Base-by-base conservation (phyloP, 305 asterid genomes). In the Coffea humblotiana region DNA sequence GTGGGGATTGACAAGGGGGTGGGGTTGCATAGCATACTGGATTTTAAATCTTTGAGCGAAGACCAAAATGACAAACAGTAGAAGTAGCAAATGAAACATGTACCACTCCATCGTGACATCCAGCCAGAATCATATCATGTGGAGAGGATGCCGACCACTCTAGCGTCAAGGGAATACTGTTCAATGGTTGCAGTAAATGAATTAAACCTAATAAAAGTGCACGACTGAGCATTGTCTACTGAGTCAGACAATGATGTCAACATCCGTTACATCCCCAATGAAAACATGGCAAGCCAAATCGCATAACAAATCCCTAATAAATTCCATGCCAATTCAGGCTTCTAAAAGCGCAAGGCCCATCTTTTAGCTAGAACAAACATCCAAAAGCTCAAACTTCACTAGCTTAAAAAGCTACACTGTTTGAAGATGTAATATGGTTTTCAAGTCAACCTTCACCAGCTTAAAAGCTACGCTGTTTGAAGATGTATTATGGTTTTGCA, bases 81-180 rank as follows among this genome's bases (percentile, higher is more conserved):
- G n/a, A n/a, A 75, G 54, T 76, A 72, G 64, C 80, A 78, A 66
- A 56, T 25, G 10, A 25, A 84, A 67, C 15, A 69, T 56, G 78
- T 94, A 96, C 99, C 98, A 89, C 92, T 86, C 98, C 99, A 88
- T 96, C 98, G 82, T 96, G 98, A 91, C 97, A 94, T 81, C 99
- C 99, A 63, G 94, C 93, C 87, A 94, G 78, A 87, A 96, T 90
- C 91, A 83, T 88, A 89, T 96, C 98, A 81, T 88, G 88, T 61
- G 93, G 92, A 79, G 92, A 88, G 71, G 96, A 88, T 14, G 85
- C 81, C 58, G 98, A 96, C 99, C 98, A 96, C 93, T 94, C 99
- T 85, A 92, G 72, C 23, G 97, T 90, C 77, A 92, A 82, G 56
- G 98, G 98, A 84, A 94, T 94, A 84, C 99, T 94, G 96, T 47